Evolutionary conservation across 225 moss, liverwort and hornwort species (phyloP).

Genomic region (Pseudisothecium myosuroides): DNA sequence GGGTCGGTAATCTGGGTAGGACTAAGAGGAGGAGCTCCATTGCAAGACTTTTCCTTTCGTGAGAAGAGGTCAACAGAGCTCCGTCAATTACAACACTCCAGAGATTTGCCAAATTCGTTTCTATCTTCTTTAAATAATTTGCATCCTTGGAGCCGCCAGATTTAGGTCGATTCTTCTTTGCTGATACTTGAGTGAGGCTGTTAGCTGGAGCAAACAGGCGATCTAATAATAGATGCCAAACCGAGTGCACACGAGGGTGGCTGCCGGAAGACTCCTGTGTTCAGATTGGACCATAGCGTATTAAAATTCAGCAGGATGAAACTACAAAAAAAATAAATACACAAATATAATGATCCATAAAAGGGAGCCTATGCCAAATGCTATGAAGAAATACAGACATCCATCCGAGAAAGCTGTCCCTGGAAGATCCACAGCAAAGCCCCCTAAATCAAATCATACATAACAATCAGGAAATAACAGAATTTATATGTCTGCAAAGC

Average conservation of each 20-base stretch:
- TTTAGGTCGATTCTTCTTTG: slow-evolving; percentile 40
- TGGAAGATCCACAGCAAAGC: not conserved
- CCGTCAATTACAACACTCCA: slow-evolving; percentile 72
- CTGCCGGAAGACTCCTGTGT: slow-evolving; percentile 73
- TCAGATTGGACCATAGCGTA: not conserved
- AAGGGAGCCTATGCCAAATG: not conserved
- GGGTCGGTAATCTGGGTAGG: slow-evolving; percentile 60
- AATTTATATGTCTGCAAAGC: not conserved
- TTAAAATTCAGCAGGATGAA: not conserved
- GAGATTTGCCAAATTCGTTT: slow-evolving; percentile 39
- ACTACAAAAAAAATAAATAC: not conserved
- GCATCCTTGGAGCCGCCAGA: slow-evolving; percentile 9
- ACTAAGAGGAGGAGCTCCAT: slow-evolving; percentile 78
- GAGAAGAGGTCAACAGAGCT: slow-evolving; percentile 68
- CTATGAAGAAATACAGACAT: not conserved
- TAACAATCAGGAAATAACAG: not conserved
- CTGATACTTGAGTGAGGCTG: slow-evolving; percentile 12
- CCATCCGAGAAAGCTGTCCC: not conserved
- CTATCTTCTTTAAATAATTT: slow-evolving; percentile 14
- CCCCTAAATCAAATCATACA: not conserved
- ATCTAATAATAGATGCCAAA: slow-evolving; percentile 65
- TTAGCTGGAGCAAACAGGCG: slow-evolving; percentile 29
- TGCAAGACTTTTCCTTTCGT: slow-evolving; percentile 88
- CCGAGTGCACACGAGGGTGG: slow-evolving; percentile 82
- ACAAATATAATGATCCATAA: not conserved